Conservation (phyloP, 257 asterid genomes). For the Voacanga thouarsii region DNA sequence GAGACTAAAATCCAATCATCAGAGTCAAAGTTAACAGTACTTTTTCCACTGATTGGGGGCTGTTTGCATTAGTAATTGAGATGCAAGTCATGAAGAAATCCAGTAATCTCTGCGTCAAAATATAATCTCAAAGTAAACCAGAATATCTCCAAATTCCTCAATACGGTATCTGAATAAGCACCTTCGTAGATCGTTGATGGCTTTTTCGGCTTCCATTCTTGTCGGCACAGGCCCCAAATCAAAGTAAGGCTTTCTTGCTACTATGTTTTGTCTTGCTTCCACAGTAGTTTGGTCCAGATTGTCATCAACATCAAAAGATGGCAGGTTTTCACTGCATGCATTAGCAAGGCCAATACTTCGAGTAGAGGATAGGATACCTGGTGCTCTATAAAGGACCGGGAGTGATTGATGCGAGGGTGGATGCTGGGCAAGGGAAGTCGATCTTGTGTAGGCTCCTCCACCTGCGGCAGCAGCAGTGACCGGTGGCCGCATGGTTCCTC, state of each 20-base stretch:
- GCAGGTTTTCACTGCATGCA: slow-evolving; percentile 1
- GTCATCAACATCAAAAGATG: background rate
- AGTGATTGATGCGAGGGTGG: background rate
- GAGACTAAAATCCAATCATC: no score
- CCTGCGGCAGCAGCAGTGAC: background rate
- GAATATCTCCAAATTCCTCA: no score
- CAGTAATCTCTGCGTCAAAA: no score
- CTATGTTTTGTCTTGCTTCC: background rate
- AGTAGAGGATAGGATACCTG: slow-evolving; percentile 17
- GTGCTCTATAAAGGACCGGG: slow-evolving; percentile 18
- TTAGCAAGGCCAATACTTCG: slow-evolving; percentile 2
- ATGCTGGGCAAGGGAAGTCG: slow-evolving; percentile 16
- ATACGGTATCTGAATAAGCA: slow-evolving; percentile 1
- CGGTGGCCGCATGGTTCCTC: slow-evolving; percentile 31
- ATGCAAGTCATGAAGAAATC: no score
- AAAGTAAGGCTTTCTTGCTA: slow-evolving; percentile 2
- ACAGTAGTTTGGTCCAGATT: no score
- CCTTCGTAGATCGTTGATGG: slow-evolving; percentile 55
- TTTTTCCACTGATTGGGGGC: no score
- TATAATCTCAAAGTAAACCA: no score
- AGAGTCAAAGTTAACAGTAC: no score
- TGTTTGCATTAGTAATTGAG: no score
- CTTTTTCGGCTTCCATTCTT: slow-evolving; percentile 50
- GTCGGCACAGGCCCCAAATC: slow-evolving; percentile 52
- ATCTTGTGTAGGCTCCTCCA: slow-evolving; percentile 4